Conservation (phyloP, 202 grass and related monocot genomes). For the Elaeis oleifera region DNA sequence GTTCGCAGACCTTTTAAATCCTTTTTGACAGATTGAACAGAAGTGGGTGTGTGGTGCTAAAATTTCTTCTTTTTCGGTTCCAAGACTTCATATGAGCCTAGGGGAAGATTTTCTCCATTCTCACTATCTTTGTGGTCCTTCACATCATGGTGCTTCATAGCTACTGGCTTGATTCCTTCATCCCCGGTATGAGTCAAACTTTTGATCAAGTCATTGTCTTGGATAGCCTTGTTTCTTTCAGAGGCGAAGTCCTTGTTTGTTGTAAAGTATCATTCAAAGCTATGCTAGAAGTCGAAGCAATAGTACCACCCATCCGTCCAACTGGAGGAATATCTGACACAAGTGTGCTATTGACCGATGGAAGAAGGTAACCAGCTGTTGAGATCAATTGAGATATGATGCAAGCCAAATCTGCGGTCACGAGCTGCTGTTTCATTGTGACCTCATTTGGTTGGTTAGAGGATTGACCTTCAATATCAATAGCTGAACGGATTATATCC, state of each 20-base stretch:
- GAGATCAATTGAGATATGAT: constrained; percentile 73
- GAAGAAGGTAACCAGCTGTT: constrained; percentile 53
- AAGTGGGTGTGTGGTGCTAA: constrained; percentile 74
- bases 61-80: constrained; percentile 81
- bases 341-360: constrained; percentile 32
- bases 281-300: constrained; percentile 29
- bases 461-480: constrained; percentile 14
- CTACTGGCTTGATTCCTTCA: constrained; percentile 32
- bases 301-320: constrained; percentile 24
- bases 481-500: constrained; percentile 37
- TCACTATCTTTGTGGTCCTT: constrained; percentile 60
- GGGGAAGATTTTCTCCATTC: constrained; percentile 37
- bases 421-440: constrained; percentile 48
- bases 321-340: constrained; percentile 24
- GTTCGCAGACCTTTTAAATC: constrained; percentile 80
- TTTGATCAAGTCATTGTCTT: constrained; percentile 50
- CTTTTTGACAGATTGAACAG: constrained; percentile 67
- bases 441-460: constrained; percentile 31
- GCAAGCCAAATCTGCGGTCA: constrained; percentile 53
- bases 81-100: constrained; percentile 50
- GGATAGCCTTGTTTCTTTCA: constrained; percentile 33
- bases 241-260: constrained; percentile 22
- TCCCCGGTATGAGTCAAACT: constrained; percentile 27
- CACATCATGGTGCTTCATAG: constrained; percentile 33
- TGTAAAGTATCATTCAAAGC: constrained; percentile 4